Base-by-base conservation (phyloP, 345 rosid genomes). In the Murraya paniculata region DNA sequence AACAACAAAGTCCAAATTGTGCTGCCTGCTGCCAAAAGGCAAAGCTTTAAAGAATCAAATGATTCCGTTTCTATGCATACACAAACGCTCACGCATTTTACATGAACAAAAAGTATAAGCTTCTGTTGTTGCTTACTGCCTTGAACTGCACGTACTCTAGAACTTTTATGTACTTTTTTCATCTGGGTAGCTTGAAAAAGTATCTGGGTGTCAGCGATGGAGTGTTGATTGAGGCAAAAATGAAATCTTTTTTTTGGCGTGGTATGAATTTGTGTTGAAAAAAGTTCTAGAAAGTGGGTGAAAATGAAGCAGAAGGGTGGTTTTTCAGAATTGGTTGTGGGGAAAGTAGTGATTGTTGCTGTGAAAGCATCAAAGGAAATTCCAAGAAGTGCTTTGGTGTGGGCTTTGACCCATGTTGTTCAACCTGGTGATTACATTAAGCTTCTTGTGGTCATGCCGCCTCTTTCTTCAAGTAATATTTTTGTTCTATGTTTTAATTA, bases 371-470 rank as follows among this genome's bases (percentile, higher is more conserved):
- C 97, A 25, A 95, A 91, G 87, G 98, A 93, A 72, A 93, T 95
- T 50, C 89, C 98, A 4, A 91, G 87, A 79, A 91, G 87, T 81
- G 98, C 95, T 85, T 65, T 95, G 18, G 82, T 86, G 27, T 95
- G 98, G 98, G 92, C 95, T 75, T 85, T 95, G 86, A 95, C 95
- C 85, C 98, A 95, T 82, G 97, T 95, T 76, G 94, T 88, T 73
- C 97, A 93, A 73, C 94, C 98, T 83, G 95, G 93, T 53, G 95
- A 95, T 81, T 87, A 85, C 79, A 90, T 95, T 78, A 93, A 90
- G 81, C 90, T 95, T 77, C 95, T 95, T 27, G 97, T 93, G 79
- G 94, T 94, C 83, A 82, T 91, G 65, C 95, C 98, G 72, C 79
- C 94, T 14, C 85, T 82, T 59, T 86, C 87, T 64, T 82, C 95